Base-by-base conservation (phyloP, 306 rosid genomes). In the Inga oerstediana region DNA sequence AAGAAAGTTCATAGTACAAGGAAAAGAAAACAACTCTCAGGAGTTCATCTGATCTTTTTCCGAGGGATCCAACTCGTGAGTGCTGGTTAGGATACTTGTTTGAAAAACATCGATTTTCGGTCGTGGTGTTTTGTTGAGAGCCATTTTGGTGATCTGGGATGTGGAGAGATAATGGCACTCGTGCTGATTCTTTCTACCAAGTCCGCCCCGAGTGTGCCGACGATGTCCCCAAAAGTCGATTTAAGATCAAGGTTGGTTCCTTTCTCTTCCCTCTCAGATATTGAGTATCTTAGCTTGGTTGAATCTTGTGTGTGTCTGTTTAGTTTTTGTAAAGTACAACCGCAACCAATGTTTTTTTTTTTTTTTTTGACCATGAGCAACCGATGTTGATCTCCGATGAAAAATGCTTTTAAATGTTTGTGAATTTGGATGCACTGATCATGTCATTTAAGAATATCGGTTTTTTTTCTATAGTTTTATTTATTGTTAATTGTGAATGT, bases 101-200 rank as follows among this genome's bases (percentile, higher is more conserved):
- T 27, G 54, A 58, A 68, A 79, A 75, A 39, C 52, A 48, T 56
- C 48, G 22, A 17, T 61, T 65, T 48, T 19, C 30, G 20, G 41
- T 41, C 37, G 9, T 8, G 10, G 32, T 2, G 68, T 15, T 74
- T 65, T 74, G 24, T 7, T 62, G 64, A 86, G 79, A 30, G 74
- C n/a, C 67, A 34, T 78, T 4, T 79, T 76, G 62, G 66, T 49
- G 69, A 44, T 85, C 84, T 87, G 91, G 83, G 89, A 97, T 97
- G 98, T 97, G 99, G 99, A 85, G 93, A 27, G 93, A 90, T 87
- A 86, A 89, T 61, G 98, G 98, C 77, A 84, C 89, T 80, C 93
- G 98, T 22, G 99, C 92, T 80, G 99, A 97, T 89, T 94, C 99
- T 79, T 97, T 91, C 88, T 97, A 97, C 82, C 91, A 92, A 91